Evolutionary conservation across 768 basidiomycete genomes (phyloP), one percentile per base, ranked within the genome.

Genomic region (Leccinum imitatum): DNA sequence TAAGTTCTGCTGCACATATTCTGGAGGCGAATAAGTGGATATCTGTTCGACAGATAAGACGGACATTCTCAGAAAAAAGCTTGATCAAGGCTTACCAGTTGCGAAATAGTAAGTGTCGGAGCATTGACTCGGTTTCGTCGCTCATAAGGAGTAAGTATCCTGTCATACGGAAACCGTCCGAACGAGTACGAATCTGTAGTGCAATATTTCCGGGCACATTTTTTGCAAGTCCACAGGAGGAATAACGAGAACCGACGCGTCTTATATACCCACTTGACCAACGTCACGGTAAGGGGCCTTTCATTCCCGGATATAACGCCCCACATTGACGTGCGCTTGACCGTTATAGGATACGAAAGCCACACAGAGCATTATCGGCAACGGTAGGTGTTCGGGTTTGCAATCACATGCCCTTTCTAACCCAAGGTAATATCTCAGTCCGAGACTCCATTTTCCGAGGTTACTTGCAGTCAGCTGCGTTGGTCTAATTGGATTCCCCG

Each of bases 121-220:
- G 21, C 27, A 27, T 23, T 17, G 23, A 59, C 21, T 46, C 23
- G 11, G 51, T 56, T 37, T 47, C 51, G 23, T 54, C 50, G 39
- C 62, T 68, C 53, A 66, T 56, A 53, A 35, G 27, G 44, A 23
- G 23, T 50, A 63, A 91, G 89, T 70, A 92, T 92, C 67, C 85
- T 91, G 35, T 92, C 91, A 6, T 92, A 87, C 63, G 89, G 87
- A 27, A 86, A 90, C 63, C 84, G 91, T 44, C 74, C 83, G n/a
- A 93, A 93, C 69, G 88, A 87, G 66, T 91, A 87, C 67, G 89
- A 92, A 59, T 84, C 87, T 5, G 89, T 91, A 21, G 85, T 91
- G 47, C 85, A 89, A 68, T 93, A 93, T 75, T 93, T 94, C 83
- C 87, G 89, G 10, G 87, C 90, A 37, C 92, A 93, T 66, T 94